A percentile compares a stretch with the other conserved stretches of the same genome.
Conservation (phyloP, 768 basidiomycete species). For the Boletus reticuloceps region DNA sequence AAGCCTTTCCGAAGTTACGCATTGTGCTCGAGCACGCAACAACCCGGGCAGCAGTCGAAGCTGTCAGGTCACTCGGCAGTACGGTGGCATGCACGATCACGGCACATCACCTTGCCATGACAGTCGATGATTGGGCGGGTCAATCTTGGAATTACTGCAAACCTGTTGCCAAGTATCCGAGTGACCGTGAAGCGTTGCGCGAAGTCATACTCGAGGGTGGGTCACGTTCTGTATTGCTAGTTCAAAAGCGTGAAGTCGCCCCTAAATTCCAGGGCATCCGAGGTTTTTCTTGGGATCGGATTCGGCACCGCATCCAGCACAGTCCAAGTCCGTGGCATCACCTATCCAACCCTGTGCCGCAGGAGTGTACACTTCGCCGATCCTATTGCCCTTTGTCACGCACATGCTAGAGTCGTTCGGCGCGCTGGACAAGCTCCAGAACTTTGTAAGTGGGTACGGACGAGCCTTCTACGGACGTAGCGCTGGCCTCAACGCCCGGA, state of each 20-base stretch:
- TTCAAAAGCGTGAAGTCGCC: background rate
- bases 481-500: conserved; percentile 28
- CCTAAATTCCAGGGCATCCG: conserved; percentile 62
- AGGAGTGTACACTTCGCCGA: conserved; percentile 92
- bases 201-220: conserved; percentile 74
- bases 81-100: conserved; percentile 97
- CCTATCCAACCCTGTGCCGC: conserved; percentile 83
- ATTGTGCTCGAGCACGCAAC: conserved; percentile 99
- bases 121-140: conserved; percentile 95
- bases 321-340: conserved; percentile 65
- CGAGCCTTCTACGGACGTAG: conserved; percentile 70
- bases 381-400: conserved; percentile 87
- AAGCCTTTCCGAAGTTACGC: conserved; percentile 80
- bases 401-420: conserved; percentile 85
- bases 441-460: conserved; percentile 78
- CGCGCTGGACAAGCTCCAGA: conserved; percentile 77
- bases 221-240: conserved; percentile 5
- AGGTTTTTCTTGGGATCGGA: conserved; percentile 98
- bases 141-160: conserved; percentile 97
- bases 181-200: conserved; percentile 81
- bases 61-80: conserved; percentile 70
- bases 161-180: conserved; percentile 94
- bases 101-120: conserved; percentile 90
- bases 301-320: conserved; percentile 86
- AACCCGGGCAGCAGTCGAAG: conserved; percentile 85